These are phyloP conservation scores for Prosopis cineraria DNA, from an alignment of 306 rosid species.

Conservation along the genomic window DNA sequence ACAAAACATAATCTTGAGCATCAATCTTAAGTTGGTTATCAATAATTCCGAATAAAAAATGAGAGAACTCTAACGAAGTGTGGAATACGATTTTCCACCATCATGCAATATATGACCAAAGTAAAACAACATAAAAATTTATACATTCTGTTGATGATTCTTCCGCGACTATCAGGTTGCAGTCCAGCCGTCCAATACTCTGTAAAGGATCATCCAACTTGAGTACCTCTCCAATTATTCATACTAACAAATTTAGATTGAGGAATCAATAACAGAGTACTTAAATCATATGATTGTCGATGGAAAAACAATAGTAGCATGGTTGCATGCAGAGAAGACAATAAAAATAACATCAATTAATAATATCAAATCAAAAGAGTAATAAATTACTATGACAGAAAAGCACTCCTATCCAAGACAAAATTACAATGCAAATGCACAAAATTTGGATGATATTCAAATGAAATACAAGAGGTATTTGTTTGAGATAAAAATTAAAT, in stretches of 20 bases:
- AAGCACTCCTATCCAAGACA: neutral
- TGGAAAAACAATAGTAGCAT: neutral
- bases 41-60: neutral
- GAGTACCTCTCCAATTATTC: slow-evolving; percentile 3
- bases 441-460: neutral
- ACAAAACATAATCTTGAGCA: slow-evolving; percentile 8
- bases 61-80: neutral
- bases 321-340: neutral
- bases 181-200: neutral
- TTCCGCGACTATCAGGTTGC: slow-evolving; percentile 6
- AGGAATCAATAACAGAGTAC: neutral
- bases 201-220: slow-evolving; percentile 12
- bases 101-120: neutral
- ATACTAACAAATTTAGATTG: neutral
- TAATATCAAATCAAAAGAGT: neutral
- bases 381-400: neutral
- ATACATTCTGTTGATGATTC: slow-evolving; percentile 28
- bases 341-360: neutral
- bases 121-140: neutral
- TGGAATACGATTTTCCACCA: neutral
- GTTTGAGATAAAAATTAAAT: neutral
- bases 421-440: neutral
- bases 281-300: neutral
- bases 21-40: neutral
- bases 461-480: neutral